Base-by-base conservation (phyloP, 2,329 filamentous ascomycete species). In the Cylindrodendrum hubeiense region DNA sequence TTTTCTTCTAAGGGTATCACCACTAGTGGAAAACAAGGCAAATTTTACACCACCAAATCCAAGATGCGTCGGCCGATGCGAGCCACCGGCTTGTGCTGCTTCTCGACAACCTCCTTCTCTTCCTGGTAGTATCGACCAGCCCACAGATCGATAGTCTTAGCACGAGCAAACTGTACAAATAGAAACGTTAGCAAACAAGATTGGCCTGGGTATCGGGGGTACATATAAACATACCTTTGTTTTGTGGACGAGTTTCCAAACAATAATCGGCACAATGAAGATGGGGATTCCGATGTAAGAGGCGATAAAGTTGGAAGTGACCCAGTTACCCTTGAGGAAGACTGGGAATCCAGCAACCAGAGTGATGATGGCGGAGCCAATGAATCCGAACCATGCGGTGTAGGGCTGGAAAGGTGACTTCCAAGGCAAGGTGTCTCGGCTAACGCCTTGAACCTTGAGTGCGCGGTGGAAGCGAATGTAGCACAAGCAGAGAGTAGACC, bases 331-430 rank as follows among this genome's bases (percentile, higher is more conserved):
- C 0, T 89, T 87, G 76, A 91, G 91, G 76, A 95, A 95, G 15
- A 91, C 87, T 37, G 90, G 86, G 79, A 94, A 95, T 1, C 92
- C 93, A 72, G 93, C 93, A 70, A 93, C 90, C 3, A 95, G 79
- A 1, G 86, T 87, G n/a, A 95, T 82, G 26, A 93, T 79, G 3
- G 78, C 75, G 57, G 93, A 85, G 24, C 89, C 75, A 17, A 86
- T 75, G 2, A 93, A 84, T 10, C 86, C 84, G 58, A 86, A 79
- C 73, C 85, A 93, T 0, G 91, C 86, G 2, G 88, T 88, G 74
- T 90, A 94, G 0, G 92, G 88, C 75, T 89, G 87, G 13, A 84
- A 75, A 0, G 80, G 79, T 0, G 86, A 86, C 54, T 74, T 79
- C 81, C 85, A 90, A 0, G 88, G 87, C 4, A 88, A 79, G 2